Percentiles rank a stretch among this genome's conserved stretches.
Evolutionary conservation across 768 basidiomycete species (phyloP).

Genomic region (Lentinula detonsa): DNA sequence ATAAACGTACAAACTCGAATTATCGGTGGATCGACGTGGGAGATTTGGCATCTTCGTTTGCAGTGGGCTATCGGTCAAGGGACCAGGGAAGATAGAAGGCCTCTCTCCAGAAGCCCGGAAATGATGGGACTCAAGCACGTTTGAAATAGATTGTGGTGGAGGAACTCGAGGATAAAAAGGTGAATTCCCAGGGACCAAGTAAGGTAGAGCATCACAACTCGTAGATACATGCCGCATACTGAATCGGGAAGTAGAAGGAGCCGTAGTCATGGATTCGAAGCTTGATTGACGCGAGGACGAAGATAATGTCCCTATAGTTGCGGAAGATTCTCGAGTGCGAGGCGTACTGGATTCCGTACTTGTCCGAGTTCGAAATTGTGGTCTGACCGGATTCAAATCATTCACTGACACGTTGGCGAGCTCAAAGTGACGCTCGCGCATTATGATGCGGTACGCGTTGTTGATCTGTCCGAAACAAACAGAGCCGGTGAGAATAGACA

Average conservation of each 20-base stretch:
- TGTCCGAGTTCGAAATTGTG: neutral
- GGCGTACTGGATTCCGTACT: neutral
- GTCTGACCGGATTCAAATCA: neutral
- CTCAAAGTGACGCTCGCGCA: constrained; percentile 28
- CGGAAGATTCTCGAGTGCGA: neutral
- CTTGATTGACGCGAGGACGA: constrained; percentile 8
- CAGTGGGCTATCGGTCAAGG: neutral
- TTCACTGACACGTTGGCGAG: constrained; percentile 10
- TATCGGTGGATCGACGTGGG: neutral
- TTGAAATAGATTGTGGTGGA: constrained; percentile 4
- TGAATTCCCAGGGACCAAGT: neutral
- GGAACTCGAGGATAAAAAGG: neutral
- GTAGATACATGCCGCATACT: neutral
- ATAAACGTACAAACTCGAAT: neutral
- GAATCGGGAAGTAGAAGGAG: neutral
- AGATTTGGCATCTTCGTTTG: neutral
- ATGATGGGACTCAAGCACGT: constrained; percentile 2
- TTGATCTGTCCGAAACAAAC: constrained; percentile 33
- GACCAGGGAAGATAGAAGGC: neutral
- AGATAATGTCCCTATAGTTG: neutral
- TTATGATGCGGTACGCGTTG: constrained; percentile 49
- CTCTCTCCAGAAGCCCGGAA: neutral
- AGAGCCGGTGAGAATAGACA: constrained; percentile 3
- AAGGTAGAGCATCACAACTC: constrained; percentile 1
- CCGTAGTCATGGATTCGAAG: constrained; percentile 3